Percentiles rank a stretch among this genome's conserved stretches.
phyloP scores from a whole-genome alignment of 352 stramenopile species.

The Chloridella minuta region DNA sequence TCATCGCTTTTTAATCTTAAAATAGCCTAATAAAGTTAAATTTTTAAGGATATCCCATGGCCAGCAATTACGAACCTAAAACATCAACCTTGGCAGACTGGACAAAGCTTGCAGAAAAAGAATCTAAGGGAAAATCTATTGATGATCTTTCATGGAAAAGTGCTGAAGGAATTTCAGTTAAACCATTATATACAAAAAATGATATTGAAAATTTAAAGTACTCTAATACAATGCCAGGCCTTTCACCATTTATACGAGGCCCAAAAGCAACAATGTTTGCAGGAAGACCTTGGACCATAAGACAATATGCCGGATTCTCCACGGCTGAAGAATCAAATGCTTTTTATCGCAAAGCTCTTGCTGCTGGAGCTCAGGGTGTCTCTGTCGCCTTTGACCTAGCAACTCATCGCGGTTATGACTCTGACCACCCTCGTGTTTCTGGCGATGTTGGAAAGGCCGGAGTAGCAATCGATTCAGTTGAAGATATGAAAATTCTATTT shows the following conservation, averaged over 20 bases:
- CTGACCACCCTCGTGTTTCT: conserved; percentile 56
- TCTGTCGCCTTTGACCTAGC: conserved; percentile 79
- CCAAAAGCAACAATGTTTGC: conserved; percentile 90
- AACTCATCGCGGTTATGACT: conserved; percentile 86
- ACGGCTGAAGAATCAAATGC: conserved; percentile 77
- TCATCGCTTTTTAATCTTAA: too few species aligned
- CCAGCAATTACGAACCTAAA: too few species aligned
- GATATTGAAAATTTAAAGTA: too few species aligned
- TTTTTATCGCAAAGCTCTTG: conserved; percentile 68
- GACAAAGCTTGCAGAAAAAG: too few species aligned
- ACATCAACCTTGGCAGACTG: too few species aligned
- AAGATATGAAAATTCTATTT: conserved; percentile 79
- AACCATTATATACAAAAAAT: too few species aligned
- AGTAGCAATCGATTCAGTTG: conserved; percentile 67
- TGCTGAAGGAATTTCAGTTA: too few species aligned
- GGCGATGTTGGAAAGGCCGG: conserved; percentile 86
- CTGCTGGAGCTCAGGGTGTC: conserved; percentile 57
- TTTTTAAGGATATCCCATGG: too few species aligned
- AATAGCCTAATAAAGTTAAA: too few species aligned
- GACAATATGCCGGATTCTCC: conserved; percentile 75
- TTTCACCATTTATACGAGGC: conserved; percentile 58
- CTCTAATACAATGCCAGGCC: conserved; percentile 23
- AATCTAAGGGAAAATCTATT: too few species aligned
- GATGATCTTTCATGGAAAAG: too few species aligned
- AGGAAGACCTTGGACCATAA: conserved; percentile 56